These are phyloP conservation scores for Fusarium subglutinans DNA, from an alignment of 2,329 filamentous ascomycete species.

Conservation along the genomic window DNA sequence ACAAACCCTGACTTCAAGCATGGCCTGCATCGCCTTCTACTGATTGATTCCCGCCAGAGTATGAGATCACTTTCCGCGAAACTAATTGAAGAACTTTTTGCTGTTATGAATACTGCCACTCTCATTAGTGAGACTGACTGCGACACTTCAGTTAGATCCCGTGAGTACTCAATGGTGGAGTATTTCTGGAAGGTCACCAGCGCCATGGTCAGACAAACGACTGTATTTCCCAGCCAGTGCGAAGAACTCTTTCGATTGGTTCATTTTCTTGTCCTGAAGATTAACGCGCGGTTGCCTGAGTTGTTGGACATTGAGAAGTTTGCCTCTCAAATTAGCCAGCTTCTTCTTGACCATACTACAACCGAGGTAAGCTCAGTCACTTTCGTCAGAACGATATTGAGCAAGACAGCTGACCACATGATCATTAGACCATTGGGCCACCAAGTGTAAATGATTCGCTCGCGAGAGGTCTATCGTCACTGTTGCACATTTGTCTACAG, in stretches of 20 bases:
- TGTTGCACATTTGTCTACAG: constrained; percentile 46
- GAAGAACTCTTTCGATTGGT: constrained; percentile 58
- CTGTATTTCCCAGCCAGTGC: constrained; percentile 48
- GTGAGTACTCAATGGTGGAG: constrained; percentile 25
- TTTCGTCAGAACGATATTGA: neutral
- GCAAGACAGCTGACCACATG: neutral
- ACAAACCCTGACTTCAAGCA: constrained; percentile 34
- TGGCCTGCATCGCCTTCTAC: constrained; percentile 39
- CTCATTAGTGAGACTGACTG: neutral
- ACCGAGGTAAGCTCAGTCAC: constrained; percentile 49
- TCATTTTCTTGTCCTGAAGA: constrained; percentile 51
- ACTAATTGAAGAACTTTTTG: constrained; percentile 46
- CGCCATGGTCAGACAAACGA: constrained; percentile 48
- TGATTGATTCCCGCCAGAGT: constrained; percentile 40
- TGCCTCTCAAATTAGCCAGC: constrained; percentile 42
- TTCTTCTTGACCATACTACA: constrained; percentile 52
- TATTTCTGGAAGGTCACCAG: constrained; percentile 48
- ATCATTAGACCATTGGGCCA: constrained; percentile 42
- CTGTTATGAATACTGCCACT: neutral
- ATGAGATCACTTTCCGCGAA: constrained; percentile 46
- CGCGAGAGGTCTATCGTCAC: constrained; percentile 43
- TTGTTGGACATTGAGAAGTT: constrained; percentile 46
- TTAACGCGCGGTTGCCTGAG: constrained; percentile 41
- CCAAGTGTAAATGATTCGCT: constrained; percentile 42
- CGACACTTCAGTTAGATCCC: neutral